phyloP scores from a whole-genome alignment of 805 yeast genomes.

The Sugiyamaella smithiae region DNA sequence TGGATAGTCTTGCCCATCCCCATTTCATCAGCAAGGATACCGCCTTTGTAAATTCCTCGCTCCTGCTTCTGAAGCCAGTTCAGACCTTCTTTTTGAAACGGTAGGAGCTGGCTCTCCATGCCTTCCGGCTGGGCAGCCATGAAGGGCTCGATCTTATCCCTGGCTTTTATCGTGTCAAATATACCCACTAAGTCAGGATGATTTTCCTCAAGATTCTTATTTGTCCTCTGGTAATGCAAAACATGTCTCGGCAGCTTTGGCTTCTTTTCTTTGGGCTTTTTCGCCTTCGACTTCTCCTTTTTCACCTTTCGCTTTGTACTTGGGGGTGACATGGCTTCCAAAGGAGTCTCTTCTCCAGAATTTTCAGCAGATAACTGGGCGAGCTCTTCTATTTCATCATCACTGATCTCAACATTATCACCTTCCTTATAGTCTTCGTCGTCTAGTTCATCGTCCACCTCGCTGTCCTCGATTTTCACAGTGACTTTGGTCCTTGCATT shows the following conservation, averaged over 20 bases:
- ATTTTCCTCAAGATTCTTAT: slow-evolving; percentile 60
- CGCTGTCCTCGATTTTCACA: not conserved
- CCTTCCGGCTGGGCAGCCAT: slow-evolving; percentile 72
- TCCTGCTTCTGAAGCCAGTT: slow-evolving; percentile 88
- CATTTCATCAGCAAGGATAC: slow-evolving; percentile 97
- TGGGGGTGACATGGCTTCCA: slow-evolving; percentile 7
- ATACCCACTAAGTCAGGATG: slow-evolving; percentile 79
- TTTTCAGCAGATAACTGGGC: not conserved
- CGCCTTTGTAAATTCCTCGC: slow-evolving; percentile 70
- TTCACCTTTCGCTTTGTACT: not conserved
- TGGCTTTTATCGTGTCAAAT: slow-evolving; percentile 58
- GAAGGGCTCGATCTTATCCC: slow-evolving; percentile 41
- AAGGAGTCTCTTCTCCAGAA: not conserved
- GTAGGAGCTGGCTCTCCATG: slow-evolving; percentile 69
- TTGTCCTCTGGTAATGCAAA: slow-evolving; percentile 46
- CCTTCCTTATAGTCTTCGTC: slow-evolving; percentile 8
- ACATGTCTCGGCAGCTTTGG: slow-evolving; percentile 27
- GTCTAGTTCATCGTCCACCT: slow-evolving; percentile 3
- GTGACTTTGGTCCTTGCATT: not conserved
- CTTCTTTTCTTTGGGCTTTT: slow-evolving; percentile 11
- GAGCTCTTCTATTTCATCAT: slow-evolving; percentile 4
- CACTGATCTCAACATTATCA: not conserved
- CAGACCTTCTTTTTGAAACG: slow-evolving; percentile 91
- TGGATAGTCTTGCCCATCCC: slow-evolving; percentile 99
- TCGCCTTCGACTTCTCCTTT: not conserved